These are phyloP conservation scores for Apiospora sp. DNA, from an alignment of 2,329 filamentous ascomycete species.

Conservation along the genomic window DNA sequence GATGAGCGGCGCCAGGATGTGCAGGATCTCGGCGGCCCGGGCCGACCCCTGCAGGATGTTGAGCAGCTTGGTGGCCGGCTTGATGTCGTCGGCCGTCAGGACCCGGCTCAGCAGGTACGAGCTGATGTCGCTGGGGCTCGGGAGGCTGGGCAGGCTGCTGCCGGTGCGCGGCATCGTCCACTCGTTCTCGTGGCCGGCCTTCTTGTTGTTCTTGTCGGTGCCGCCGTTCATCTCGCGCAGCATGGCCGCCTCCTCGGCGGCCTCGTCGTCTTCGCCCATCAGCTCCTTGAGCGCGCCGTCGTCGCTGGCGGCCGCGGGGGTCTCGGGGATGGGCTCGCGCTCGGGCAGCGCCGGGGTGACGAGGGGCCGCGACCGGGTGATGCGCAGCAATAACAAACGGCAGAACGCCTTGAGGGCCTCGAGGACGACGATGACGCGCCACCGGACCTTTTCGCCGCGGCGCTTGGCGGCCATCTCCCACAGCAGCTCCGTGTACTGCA, in stretches of 20 bases:
- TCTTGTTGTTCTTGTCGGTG: conserved; percentile 38
- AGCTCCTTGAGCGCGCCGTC: conserved; percentile 48
- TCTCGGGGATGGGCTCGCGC: conserved; percentile 77
- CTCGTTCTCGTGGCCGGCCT: conserved; percentile 64
- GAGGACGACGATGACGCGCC: conserved; percentile 85
- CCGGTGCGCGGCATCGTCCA: conserved; percentile 98
- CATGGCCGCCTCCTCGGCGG: conserved; percentile 43
- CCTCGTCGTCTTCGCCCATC: conserved; percentile 48
- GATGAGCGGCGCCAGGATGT: conserved; percentile 86
- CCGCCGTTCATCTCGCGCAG: conserved; percentile 50
- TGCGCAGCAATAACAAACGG: conserved; percentile 77
- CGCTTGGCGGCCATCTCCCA: conserved; percentile 97
- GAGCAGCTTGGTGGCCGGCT: conserved; percentile 86
- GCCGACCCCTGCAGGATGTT: conserved; percentile 77
- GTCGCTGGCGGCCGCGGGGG: conserved; percentile 59
- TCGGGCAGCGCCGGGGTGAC: conserved; percentile 87
- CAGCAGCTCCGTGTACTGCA: conserved; percentile 94
- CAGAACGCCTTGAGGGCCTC: conserved; percentile 89
- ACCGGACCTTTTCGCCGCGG: conserved; percentile 80
- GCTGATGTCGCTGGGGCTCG: conserved; percentile 82
- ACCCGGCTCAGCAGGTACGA: conserved; percentile 89
- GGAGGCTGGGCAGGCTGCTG: conserved; percentile 82
- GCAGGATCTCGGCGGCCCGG: conserved; percentile 86
- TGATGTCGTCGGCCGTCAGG: conserved; percentile 95
- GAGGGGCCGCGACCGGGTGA: conserved; percentile 84